Conservation (phyloP, 345 rosid species). For the Citrus inodora region DNA sequence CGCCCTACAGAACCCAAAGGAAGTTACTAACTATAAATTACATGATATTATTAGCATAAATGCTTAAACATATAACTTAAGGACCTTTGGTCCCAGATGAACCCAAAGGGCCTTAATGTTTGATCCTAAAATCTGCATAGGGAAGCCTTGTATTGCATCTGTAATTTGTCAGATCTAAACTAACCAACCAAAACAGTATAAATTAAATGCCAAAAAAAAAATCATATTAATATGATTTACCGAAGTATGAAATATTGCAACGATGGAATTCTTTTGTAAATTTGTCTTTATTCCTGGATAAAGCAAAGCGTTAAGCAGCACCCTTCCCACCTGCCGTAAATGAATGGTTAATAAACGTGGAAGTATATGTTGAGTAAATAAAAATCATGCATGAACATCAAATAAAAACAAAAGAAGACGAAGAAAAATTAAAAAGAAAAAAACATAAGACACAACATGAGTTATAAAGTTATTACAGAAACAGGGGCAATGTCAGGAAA, state of each 20-base stretch:
- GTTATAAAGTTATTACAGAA: neutral
- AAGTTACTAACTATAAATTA: neutral
- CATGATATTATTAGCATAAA: neutral
- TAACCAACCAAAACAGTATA: neutral
- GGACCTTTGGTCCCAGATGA: neutral
- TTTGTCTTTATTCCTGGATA: constrained; percentile 87
- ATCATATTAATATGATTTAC: constrained; percentile 35
- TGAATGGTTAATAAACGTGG: constrained; percentile 12
- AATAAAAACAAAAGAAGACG: no score
- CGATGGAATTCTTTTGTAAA: constrained; percentile 74
- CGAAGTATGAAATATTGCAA: constrained; percentile 84
- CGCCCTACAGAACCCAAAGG: constrained; percentile 42
- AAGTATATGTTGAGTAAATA: neutral
- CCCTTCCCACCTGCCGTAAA: constrained; percentile 67
- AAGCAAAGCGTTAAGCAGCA: constrained; percentile 81
- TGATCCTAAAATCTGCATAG: neutral
- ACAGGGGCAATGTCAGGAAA: neutral
- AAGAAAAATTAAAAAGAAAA: no score
- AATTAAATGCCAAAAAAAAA: neutral
- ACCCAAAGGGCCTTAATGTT: neutral
- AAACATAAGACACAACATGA: neutral
- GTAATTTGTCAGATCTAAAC: neutral
- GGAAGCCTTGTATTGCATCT: neutral
- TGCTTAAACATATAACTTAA: neutral
- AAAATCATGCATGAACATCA: neutral